Evolutionary conservation across 257 asterid species (phyloP).

Genomic region (Voacanga thouarsii): DNA sequence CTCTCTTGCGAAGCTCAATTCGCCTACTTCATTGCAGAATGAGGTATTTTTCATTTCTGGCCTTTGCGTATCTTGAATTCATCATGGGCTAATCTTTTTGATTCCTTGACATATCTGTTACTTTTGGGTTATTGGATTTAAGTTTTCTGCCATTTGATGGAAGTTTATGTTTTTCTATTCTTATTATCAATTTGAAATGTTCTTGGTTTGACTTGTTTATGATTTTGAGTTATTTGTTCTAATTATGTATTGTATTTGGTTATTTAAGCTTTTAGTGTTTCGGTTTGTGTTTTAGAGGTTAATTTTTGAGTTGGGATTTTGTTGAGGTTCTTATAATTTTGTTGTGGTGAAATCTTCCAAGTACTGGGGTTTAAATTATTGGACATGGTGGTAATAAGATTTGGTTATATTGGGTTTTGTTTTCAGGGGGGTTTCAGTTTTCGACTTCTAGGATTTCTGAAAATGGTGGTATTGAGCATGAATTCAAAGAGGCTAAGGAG

Average conservation of each 20-base stretch:
- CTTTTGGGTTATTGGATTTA: neutral
- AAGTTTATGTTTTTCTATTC: neutral
- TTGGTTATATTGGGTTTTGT: neutral
- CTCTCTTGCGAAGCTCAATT: neutral
- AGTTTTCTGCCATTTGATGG: neutral
- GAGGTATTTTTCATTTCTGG: neutral
- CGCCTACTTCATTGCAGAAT: neutral
- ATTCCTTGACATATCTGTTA: neutral
- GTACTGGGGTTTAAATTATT: neutral
- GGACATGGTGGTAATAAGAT: neutral
- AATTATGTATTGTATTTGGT: neutral
- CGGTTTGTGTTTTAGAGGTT: neutral
- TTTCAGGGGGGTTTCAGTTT: neutral
- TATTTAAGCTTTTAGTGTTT: neutral
- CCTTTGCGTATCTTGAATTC: neutral
- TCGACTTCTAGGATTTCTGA: neutral
- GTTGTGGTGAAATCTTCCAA: neutral
- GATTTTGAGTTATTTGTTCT: neutral
- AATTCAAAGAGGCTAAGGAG: constrained; percentile 26
- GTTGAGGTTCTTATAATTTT: neutral
- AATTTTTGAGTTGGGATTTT: neutral
- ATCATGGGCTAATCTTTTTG: too few species aligned
- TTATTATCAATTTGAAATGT: neutral
- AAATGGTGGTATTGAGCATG: constrained; percentile 21
- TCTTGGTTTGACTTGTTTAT: neutral